Percentiles rank a stretch among this genome's conserved stretches.
phyloP scores from a whole-genome alignment of 306 rosid species.

The Neltuma alba region DNA sequence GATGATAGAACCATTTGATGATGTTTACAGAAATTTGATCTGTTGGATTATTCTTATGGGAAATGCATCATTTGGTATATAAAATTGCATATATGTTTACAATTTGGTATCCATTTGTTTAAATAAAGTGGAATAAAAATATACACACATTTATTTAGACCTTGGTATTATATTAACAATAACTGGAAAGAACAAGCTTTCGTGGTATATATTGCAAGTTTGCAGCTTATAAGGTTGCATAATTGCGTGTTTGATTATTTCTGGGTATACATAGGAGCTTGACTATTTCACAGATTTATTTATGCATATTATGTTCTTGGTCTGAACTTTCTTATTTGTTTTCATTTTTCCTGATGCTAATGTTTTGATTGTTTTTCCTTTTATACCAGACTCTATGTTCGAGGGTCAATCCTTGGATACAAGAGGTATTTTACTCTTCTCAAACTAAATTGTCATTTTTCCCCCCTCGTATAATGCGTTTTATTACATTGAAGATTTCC shows the following conservation, averaged over 20 bases:
- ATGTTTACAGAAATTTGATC: neutral
- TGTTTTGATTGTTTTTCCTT: neutral
- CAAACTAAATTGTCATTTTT: neutral
- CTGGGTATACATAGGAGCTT: neutral
- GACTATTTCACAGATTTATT: neutral
- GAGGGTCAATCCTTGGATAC: slow-evolving; percentile 91
- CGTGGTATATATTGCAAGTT: neutral
- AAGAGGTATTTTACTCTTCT: slow-evolving; percentile 58
- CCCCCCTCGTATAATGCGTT: neutral
- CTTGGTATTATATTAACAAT: neutral
- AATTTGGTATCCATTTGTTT: neutral
- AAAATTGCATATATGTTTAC: neutral
- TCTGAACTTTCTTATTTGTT: neutral
- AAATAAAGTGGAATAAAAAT: neutral
- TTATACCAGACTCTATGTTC: slow-evolving; percentile 69
- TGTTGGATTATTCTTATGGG: neutral
- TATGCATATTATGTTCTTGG: neutral
- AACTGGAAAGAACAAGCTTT: neutral
- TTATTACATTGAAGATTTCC: slow-evolving; percentile 12
- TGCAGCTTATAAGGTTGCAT: neutral
- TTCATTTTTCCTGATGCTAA: neutral
- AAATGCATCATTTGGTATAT: neutral
- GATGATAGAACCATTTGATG: neutral
- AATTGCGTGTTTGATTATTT: neutral
- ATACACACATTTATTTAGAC: neutral